phyloP scores from a whole-genome alignment of 2,329 filamentous ascomycete species.

The Fusarium illudens region DNA sequence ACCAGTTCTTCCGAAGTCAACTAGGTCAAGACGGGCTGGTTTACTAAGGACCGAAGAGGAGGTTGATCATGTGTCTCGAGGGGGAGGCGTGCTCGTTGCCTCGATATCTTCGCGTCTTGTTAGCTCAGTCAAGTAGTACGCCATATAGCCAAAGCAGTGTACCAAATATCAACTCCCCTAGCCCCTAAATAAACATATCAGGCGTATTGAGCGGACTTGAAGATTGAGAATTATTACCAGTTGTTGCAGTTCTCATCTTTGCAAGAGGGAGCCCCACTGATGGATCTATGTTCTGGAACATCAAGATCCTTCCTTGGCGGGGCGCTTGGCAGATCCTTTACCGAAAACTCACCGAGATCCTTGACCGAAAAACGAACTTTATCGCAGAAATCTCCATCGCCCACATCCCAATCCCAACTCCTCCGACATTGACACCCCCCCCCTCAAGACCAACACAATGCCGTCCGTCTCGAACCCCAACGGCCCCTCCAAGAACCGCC shows the following conservation, averaged over 20 bases:
- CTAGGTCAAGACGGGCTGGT: no score
- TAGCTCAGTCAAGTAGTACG: no score
- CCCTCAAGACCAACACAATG: slow-evolving; percentile 47
- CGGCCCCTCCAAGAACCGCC: slow-evolving; percentile 62
- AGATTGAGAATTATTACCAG: not conserved
- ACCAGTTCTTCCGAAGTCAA: no score
- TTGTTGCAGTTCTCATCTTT: not conserved
- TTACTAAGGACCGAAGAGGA: no score
- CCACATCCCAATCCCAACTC: not conserved
- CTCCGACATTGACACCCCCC: not conserved
- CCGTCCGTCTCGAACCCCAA: slow-evolving; percentile 68
- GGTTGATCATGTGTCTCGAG: no score
- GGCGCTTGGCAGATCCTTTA: slow-evolving; percentile 19
- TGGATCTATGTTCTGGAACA: slow-evolving; percentile 22
- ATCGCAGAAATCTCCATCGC: slow-evolving; percentile 25
- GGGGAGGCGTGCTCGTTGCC: no score
- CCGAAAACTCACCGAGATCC: slow-evolving; percentile 32
- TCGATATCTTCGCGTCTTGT: no score
- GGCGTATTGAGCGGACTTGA: not conserved
- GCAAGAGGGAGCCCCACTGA: not conserved
- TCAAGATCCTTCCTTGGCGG: slow-evolving; percentile 19
- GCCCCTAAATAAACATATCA: not conserved
- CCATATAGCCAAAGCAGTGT: no score
- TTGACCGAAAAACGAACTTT: slow-evolving; percentile 26
- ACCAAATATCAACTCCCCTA: no score